Conservation (phyloP, 192 early-diverging fungal genomes). For the Entomortierella parvispora region DNA sequence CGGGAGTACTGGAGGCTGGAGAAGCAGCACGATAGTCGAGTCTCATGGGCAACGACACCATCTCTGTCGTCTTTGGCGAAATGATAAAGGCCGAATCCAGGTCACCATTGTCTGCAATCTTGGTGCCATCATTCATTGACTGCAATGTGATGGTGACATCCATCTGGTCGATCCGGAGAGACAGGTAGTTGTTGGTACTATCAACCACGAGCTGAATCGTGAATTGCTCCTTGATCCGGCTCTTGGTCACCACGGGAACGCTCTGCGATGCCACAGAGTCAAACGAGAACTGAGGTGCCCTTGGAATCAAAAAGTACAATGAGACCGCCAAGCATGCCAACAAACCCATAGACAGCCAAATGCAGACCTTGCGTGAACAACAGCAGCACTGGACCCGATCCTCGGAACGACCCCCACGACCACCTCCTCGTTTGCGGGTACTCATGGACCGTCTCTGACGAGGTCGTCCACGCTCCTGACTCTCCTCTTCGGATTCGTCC, state of each 20-base stretch:
- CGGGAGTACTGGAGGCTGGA: background rate
- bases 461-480: constrained; percentile 2
- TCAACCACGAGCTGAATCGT: constrained; percentile 27
- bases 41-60: constrained; percentile 27
- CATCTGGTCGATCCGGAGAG: constrained; percentile 26
- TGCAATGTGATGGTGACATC: constrained; percentile 7
- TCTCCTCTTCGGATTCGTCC: constrained; percentile 44
- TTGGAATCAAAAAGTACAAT: constrained; percentile 32
- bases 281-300: constrained; percentile 21
- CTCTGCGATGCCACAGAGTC: constrained; percentile 15
- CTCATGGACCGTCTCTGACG: background rate
- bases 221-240: constrained; percentile 32
- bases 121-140: constrained; percentile 12
- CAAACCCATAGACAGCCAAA: constrained; percentile 8
- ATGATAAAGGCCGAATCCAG: constrained; percentile 11
- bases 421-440: constrained; percentile 1
- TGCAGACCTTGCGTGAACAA: constrained; percentile 16
- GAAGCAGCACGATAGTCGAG: constrained; percentile 30
- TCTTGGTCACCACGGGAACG: background rate
- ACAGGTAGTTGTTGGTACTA: constrained; percentile 33
- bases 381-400: constrained; percentile 26
- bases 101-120: constrained; percentile 28
- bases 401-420: background rate
- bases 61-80: constrained; percentile 8
- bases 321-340: constrained; percentile 20